Evolutionary conservation across 2,329 filamentous ascomycete genomes (phyloP).

Genomic region (Calonectria henricotiae): DNA sequence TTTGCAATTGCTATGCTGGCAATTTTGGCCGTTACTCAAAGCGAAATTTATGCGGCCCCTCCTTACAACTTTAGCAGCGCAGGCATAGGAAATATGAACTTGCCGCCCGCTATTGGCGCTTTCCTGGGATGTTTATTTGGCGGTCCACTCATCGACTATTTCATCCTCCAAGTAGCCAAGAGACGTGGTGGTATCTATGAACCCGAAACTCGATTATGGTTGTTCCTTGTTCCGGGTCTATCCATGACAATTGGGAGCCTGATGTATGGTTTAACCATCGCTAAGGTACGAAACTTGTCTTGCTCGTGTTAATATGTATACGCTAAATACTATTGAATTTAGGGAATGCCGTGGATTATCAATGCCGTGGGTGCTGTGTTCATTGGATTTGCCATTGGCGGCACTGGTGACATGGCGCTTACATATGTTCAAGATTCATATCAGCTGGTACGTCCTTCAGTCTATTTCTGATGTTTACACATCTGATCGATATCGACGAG

Average conservation of each 20-base stretch:
- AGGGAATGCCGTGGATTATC: slow-evolving; percentile 47
- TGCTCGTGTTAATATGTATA: accelerated
- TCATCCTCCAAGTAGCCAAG: slow-evolving; percentile 41
- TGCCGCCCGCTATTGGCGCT: slow-evolving; percentile 41
- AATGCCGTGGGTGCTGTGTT: slow-evolving; percentile 43
- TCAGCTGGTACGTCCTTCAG: slow-evolving; percentile 32
- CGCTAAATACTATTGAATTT: background rate
- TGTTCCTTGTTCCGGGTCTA: slow-evolving; percentile 40
- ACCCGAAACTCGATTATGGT: slow-evolving; percentile 44
- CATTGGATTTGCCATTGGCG: slow-evolving; percentile 44
- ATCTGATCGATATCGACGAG: background rate
- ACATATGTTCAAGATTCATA: slow-evolving; percentile 46
- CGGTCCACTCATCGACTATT: slow-evolving; percentile 37
- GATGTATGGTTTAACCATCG: slow-evolving; percentile 46
- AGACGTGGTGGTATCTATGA: slow-evolving; percentile 42
- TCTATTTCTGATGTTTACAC: accelerated
- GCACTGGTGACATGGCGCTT: slow-evolving; percentile 41
- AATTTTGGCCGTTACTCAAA: slow-evolving; percentile 42
- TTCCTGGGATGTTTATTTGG: slow-evolving; percentile 39
- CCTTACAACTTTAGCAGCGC: slow-evolving; percentile 43
- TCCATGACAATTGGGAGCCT: slow-evolving; percentile 41
- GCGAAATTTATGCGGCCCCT: slow-evolving; percentile 21
- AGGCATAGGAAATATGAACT: slow-evolving; percentile 45
- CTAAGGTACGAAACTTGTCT: slow-evolving; percentile 16
- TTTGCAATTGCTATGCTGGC: slow-evolving; percentile 44